phyloP scores from a whole-genome alignment of 768 basidiomycete genomes.

The Lyophyllum decastes region DNA sequence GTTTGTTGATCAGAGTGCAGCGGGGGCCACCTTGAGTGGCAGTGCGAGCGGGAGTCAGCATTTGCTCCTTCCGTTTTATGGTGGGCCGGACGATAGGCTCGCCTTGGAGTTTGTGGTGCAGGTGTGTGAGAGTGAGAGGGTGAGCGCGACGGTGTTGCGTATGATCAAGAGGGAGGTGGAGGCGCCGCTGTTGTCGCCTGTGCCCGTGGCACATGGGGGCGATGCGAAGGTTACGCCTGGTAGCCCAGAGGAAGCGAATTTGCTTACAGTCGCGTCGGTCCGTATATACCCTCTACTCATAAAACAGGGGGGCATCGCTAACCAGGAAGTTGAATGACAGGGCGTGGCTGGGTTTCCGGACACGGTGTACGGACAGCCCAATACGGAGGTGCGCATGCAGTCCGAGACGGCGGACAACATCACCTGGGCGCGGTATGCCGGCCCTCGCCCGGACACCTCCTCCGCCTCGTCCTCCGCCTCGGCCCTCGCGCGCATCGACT shows the following conservation, averaged over 20 bases:
- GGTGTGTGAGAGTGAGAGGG: conserved; percentile 67
- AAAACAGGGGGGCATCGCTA: not conserved
- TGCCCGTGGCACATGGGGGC: conserved; percentile 29
- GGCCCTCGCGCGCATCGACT: conserved; percentile 62
- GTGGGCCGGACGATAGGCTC: conserved; percentile 90
- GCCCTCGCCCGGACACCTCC: conserved; percentile 15
- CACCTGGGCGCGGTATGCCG: conserved; percentile 65
- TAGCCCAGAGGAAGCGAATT: conserved; percentile 34
- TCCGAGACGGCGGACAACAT: conserved; percentile 87
- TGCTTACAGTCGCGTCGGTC: conserved; percentile 51
- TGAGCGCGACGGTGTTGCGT: conserved; percentile 76
- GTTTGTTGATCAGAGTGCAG: conserved; percentile 69
- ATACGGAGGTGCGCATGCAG: conserved; percentile 66
- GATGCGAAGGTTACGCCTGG: not conserved
- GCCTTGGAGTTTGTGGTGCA: conserved; percentile 85
- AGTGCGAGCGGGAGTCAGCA: conserved; percentile 47
- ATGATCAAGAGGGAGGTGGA: conserved; percentile 51
- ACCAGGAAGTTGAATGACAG: conserved; percentile 11
- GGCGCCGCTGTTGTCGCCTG: conserved; percentile 13
- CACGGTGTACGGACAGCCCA: conserved; percentile 67
- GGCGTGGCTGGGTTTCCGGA: conserved; percentile 53
- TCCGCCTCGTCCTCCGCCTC: conserved; percentile 19
- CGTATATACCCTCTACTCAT: conserved; percentile 21
- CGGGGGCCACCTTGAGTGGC: conserved; percentile 2
- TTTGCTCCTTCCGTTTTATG: conserved; percentile 89